Evolutionary conservation across 768 basidiomycete genomes (phyloP), one percentile per base, ranked within the genome.

Genomic region (Calocybe gangraenosa): DNA sequence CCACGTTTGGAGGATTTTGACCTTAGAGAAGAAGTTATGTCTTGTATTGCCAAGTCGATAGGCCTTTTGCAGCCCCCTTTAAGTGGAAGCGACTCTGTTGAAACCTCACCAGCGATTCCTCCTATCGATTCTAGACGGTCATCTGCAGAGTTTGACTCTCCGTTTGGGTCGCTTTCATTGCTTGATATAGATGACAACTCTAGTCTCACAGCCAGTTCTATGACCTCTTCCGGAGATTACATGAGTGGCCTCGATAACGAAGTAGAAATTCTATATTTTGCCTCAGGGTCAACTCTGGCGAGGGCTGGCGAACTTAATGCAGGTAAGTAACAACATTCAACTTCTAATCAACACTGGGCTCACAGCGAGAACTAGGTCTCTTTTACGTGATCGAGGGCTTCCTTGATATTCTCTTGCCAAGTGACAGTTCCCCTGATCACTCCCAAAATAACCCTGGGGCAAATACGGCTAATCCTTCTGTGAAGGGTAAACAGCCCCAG

Each of bases 371-470:
- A n/a, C 8, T 39, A 84, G 90, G 88, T 18, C 66, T 95, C 18
- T 96, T 92, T 73, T 96, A 92, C 56, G 90, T 96, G 36, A 93
- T 96, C 36, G 93, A 97, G 52, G 96, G 96, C 0, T 92, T 96
- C 64, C 68, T 99, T 28, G 96, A 99, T 58, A 94, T 98, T 35
- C 69, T 88, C 18, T 70, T 95, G 39, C 89, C 91, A 1, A 63
- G 64, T 10, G 74, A 75, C 15, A 57, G 62, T 14, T 37, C 51
- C n/a, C 40, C 54, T 36, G 49, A 58, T 44, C 54, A 62, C 36
- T 32, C 58, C 23, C 48, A 54, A 33, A 22, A 6, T 31, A 37
- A 50, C 39, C n/a, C 34, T 17, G 28, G 36, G 15, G 42, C 60
- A 37, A 36, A 37, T 17, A 46, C 48, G 33, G 13, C 47, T 18